These are phyloP conservation scores for Rhinocladiella similis DNA, from an alignment of 2,329 filamentous ascomycete species.

Conservation along the genomic window DNA sequence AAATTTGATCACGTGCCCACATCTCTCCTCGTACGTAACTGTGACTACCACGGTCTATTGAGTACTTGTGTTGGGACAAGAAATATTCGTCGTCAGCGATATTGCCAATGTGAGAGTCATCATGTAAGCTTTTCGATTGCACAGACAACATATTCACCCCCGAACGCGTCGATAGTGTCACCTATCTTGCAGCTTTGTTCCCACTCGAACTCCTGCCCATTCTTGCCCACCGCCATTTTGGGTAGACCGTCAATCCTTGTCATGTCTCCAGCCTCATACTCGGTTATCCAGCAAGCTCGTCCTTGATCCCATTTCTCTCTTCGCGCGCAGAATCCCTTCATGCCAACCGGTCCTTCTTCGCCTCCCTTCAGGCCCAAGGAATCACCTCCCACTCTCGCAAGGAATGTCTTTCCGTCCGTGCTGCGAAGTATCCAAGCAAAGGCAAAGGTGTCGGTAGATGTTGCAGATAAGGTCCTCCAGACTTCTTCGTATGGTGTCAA, in stretches of 20 bases:
- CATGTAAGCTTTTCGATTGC: constrained; percentile 6
- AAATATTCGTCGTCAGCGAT: no score
- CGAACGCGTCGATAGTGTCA: constrained; percentile 9
- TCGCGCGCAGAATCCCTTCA: constrained; percentile 7
- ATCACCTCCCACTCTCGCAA: constrained; percentile 10
- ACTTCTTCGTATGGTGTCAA: constrained; percentile 60
- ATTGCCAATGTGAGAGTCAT: background rate
- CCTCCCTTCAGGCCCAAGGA: constrained; percentile 14
- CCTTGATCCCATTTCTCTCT: constrained; percentile 1
- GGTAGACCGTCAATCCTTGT: constrained; percentile 6
- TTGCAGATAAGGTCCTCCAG: constrained; percentile 9
- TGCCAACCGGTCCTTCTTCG: background rate
- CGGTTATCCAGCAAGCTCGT: background rate
- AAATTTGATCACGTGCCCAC: background rate
- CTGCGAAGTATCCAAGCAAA: constrained; percentile 14
- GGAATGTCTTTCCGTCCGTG: constrained; percentile 5
- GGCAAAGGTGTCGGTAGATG: constrained; percentile 1
- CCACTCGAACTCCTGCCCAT: background rate
- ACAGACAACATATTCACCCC: constrained; percentile 9
- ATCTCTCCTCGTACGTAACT: background rate
- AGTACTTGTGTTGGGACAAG: no score
- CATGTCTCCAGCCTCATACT: constrained; percentile 5
- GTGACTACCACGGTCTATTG: no score
- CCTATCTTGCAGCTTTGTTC: constrained; percentile 5
- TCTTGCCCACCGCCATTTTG: background rate